A percentile compares a stretch with the other conserved stretches of the same genome.
These are phyloP conservation scores for Sarcodon sp. DNA, from an alignment of 768 basidiomycete species.

Conservation along the genomic window DNA sequence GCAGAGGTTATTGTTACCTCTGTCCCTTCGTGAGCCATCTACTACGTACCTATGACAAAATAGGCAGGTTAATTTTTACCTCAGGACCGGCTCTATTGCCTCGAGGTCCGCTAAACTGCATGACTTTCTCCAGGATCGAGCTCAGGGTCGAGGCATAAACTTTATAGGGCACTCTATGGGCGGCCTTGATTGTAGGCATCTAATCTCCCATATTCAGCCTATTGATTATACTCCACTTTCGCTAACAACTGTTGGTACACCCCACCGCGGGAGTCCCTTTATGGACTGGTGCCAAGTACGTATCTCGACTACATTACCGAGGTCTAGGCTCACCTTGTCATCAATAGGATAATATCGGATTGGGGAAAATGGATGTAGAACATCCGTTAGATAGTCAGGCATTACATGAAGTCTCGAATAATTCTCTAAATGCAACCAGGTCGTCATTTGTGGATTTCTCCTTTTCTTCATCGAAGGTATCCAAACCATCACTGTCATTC, in stretches of 20 bases:
- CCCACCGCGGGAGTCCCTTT: conserved; percentile 93
- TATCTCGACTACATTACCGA: conserved; percentile 5
- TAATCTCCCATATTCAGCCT: conserved; percentile 80
- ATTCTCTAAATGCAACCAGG: not conserved
- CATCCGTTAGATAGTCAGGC: no score
- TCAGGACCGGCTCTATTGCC: conserved; percentile 80
- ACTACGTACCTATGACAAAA: not conserved
- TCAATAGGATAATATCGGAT: conserved; percentile 75
- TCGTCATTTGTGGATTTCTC: not conserved
- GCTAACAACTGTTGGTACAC: conserved; percentile 82
- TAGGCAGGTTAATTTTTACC: not conserved
- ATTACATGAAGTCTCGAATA: no score
- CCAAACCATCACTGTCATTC: conserved; percentile 31
- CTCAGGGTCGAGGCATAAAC: conserved; percentile 73
- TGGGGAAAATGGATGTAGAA: conserved; percentile 41
- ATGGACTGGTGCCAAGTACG: conserved; percentile 97
- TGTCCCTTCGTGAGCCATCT: conserved; percentile 67
- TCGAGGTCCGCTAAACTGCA: conserved; percentile 72
- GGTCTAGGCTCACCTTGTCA: not conserved
- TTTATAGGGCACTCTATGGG: conserved; percentile 98
- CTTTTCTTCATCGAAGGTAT: conserved; percentile 13
- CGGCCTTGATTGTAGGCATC: conserved; percentile 86
- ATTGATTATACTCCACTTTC: conserved; percentile 76
- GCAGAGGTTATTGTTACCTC: conserved; percentile 94
- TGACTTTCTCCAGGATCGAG: conserved; percentile 49